Evolutionary conservation across 108 stramenopile species (phyloP).

Genomic region (Discostella pseudostelligera): DNA sequence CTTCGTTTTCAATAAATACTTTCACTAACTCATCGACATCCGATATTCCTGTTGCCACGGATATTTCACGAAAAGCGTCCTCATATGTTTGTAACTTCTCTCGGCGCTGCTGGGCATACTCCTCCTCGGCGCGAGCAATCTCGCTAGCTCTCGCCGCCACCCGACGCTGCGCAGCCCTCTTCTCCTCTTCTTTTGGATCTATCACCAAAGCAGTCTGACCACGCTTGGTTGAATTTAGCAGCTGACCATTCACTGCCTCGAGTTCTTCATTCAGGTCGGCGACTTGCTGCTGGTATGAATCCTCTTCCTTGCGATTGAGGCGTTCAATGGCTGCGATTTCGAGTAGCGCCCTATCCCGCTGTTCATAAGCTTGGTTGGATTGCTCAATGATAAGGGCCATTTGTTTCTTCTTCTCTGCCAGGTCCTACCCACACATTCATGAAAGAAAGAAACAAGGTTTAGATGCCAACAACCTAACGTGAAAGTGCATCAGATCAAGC

Average conservation of each 20-base stretch:
- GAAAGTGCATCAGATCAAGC: background rate
- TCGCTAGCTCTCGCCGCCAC: conserved; percentile 33
- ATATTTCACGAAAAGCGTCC: conserved; percentile 80
- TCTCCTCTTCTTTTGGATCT: conserved; percentile 40
- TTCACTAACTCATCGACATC: conserved; percentile 67
- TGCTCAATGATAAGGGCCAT: conserved; percentile 87
- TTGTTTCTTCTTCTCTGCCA: conserved; percentile 73
- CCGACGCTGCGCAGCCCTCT: conserved; percentile 29
- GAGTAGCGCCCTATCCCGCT: conserved; percentile 82
- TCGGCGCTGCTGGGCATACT: conserved; percentile 36
- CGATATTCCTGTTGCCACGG: conserved; percentile 60
- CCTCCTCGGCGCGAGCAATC: conserved; percentile 36
- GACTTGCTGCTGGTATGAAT: conserved; percentile 73
- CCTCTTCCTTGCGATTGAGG: conserved; percentile 73
- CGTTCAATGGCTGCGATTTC: conserved; percentile 85
- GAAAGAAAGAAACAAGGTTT: background rate
- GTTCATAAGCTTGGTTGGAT: conserved; percentile 81
- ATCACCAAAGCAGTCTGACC: conserved; percentile 22
- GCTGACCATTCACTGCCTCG: conserved; percentile 32
- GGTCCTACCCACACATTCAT: conserved; percentile 38
- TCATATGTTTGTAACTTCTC: conserved; percentile 78
- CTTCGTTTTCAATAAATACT: conserved; percentile 71
- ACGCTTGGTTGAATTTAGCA: conserved; percentile 24
- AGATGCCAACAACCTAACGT: background rate
- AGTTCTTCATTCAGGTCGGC: conserved; percentile 52